A percentile compares a stretch with the other conserved stretches of the same genome.
Evolutionary conservation across 1,139 yeast species (phyloP).

Genomic region (Suhomyces panamericanus): DNA sequence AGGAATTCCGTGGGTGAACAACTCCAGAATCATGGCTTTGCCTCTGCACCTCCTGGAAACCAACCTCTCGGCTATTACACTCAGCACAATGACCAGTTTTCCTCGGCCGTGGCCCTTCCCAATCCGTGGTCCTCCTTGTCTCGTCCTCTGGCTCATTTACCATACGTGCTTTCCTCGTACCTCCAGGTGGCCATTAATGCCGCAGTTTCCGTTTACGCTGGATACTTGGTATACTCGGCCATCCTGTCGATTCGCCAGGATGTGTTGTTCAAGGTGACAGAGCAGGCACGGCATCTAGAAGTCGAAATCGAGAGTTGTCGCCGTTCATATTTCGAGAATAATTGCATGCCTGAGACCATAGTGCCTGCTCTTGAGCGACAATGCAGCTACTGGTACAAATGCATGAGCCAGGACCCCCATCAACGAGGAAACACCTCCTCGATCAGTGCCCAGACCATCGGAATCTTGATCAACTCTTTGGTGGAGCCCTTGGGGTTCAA

Average conservation of each 20-base stretch:
- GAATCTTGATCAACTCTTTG: conserved; percentile 60
- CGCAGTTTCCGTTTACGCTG: conserved; percentile 41
- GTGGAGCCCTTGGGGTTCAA: conserved; percentile 64
- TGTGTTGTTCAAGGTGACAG: conserved; percentile 48
- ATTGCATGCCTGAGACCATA: conserved; percentile 56
- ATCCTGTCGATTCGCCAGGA: conserved; percentile 53
- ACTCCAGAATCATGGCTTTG: no score
- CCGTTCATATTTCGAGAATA: conserved; percentile 51
- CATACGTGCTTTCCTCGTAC: conserved; percentile 59
- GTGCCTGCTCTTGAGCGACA: conserved; percentile 59
- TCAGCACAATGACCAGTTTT: not conserved
- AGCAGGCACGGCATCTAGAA: conserved; percentile 36
- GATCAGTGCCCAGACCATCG: conserved; percentile 64
- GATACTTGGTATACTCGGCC: conserved; percentile 44
- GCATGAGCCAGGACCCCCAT: conserved; percentile 59
- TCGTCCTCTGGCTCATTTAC: conserved; percentile 41
- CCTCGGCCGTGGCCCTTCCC: not conserved
- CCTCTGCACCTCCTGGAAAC: no score
- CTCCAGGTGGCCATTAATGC: conserved; percentile 54
- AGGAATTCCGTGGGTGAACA: no score
- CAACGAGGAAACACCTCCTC: conserved; percentile 45
- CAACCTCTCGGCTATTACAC: not conserved
- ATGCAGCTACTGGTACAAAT: conserved; percentile 61
- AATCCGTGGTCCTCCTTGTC: conserved; percentile 30
- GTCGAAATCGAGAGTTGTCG: conserved; percentile 51